Evolutionary conservation across 176 grass and related monocot genomes (phyloP), one percentile per base, ranked within the genome.

Genomic region (Raddia distichophylla): DNA sequence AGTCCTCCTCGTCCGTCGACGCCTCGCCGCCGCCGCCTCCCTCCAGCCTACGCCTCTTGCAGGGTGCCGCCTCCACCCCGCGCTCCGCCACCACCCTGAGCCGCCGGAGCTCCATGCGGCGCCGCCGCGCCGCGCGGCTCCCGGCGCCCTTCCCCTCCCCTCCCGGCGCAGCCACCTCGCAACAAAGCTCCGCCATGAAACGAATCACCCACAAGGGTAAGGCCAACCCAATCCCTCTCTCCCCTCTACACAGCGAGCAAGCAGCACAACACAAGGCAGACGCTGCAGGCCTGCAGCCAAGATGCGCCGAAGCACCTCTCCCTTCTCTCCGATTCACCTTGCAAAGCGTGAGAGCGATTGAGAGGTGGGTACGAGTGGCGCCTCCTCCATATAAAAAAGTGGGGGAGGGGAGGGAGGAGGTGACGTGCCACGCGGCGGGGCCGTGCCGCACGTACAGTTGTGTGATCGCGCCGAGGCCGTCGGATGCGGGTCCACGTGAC

Each of bases 51-150:
- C 34, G 69, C 72, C 86, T 89, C 86, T 82, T 90, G 0, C 64
- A 33, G 45, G 81, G 55, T 33, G 4, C 15, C 16, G 80, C 86
- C 33, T 80, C 76, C 2, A 14, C 7, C n/a, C 67, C 48, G 16
- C 49, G 64, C 45, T 65, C 78, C 3, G 86, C 37, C 19, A 60
- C 66, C 22, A 92, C 74, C 76, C 84, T 90, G 19, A 85, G 86
- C 45, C 92, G 83, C 9, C 94, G 72, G 7, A 92, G 82, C 70
- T 88, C 85, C 78, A 91, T 91, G 80, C 92, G 78, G 16, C 90
- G 77, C 22, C 81, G 86, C 64, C 87, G 77, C 69, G 85, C 90
- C 68, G 84, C 69, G 0, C 80, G 87, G 52, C 82, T 68, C 12
- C 87, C 73, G 27, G 66, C 56, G 27, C 19, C 59, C 78, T 84